Percentiles rank a stretch among this genome's conserved stretches.
phyloP scores from a whole-genome alignment of 2,329 filamentous ascomycete species.

The Alternaria rosae region DNA sequence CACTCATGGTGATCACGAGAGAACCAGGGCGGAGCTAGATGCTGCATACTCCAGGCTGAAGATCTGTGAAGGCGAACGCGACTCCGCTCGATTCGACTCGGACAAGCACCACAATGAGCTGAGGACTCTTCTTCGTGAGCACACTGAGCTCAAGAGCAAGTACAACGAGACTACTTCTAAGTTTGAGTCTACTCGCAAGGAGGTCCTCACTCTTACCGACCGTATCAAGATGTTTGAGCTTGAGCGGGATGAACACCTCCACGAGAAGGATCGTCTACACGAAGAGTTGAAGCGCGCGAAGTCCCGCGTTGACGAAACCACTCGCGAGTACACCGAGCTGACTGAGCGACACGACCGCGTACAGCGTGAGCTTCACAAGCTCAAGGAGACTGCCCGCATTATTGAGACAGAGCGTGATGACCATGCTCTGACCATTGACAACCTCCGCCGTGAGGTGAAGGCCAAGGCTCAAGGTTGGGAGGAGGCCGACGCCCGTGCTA shows the following conservation, averaged over 20 bases:
- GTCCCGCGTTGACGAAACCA: slow-evolving; percentile 25
- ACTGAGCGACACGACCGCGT: slow-evolving; percentile 31
- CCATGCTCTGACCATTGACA: slow-evolving; percentile 26
- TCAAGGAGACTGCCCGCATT: slow-evolving; percentile 29
- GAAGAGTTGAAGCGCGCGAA: slow-evolving; percentile 33
- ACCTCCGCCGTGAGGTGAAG: slow-evolving; percentile 33
- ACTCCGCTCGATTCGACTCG: slow-evolving; percentile 28
- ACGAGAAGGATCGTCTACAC: slow-evolving; percentile 34
- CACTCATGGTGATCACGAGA: slow-evolving; percentile 23
- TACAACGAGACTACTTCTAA: slow-evolving; percentile 25
- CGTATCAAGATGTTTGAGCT: slow-evolving; percentile 33
- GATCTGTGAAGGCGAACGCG: slow-evolving; percentile 27
- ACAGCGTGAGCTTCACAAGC: slow-evolving; percentile 30
- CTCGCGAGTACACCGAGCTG: slow-evolving; percentile 31
- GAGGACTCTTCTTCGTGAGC: slow-evolving; percentile 27
- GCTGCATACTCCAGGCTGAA: slow-evolving; percentile 24
- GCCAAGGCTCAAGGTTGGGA: slow-evolving; percentile 26
- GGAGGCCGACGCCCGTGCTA: slow-evolving; percentile 29
- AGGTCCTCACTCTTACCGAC: slow-evolving; percentile 26
- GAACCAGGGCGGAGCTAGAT: slow-evolving; percentile 29
- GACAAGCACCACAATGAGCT: slow-evolving; percentile 34
- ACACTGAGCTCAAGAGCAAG: slow-evolving; percentile 37
- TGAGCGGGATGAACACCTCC: slow-evolving; percentile 33
- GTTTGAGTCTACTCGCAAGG: slow-evolving; percentile 32
- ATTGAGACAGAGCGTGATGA: slow-evolving; percentile 34